A percentile compares a stretch with the other conserved stretches of the same genome.
These are phyloP conservation scores for Nitzschia sp. DNA, from an alignment of 108 stramenopile species.

Conservation along the genomic window DNA sequence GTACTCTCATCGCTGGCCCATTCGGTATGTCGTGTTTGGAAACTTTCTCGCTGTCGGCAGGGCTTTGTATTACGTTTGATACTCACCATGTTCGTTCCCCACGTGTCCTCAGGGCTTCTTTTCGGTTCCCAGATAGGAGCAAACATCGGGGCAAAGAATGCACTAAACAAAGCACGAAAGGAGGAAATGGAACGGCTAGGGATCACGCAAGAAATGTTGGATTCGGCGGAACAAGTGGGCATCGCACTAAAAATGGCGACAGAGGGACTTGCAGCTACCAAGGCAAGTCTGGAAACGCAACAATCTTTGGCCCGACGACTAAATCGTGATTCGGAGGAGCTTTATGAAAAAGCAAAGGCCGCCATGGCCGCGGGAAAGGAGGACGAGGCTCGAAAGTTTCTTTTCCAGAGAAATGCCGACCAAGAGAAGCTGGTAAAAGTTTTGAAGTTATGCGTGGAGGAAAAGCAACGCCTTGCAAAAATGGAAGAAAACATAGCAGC, in stretches of 20 bases:
- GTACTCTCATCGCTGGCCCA: constrained; percentile 73
- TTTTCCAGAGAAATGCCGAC: constrained; percentile 56
- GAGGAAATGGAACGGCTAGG: constrained; percentile 81
- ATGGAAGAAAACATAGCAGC: constrained; percentile 76
- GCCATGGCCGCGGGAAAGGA: constrained; percentile 60
- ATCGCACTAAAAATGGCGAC: constrained; percentile 57
- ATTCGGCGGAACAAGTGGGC: constrained; percentile 69
- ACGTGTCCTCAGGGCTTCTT: constrained; percentile 48
- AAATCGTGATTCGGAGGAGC: constrained; percentile 48
- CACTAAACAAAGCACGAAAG: constrained; percentile 61
- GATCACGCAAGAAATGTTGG: constrained; percentile 75
- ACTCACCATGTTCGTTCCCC: too few species aligned
- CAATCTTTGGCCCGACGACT: constrained; percentile 64
- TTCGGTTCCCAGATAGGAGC: constrained; percentile 83
- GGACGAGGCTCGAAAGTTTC: constrained; percentile 56
- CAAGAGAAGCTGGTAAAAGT: constrained; percentile 72
- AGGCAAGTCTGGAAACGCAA: constrained; percentile 69
- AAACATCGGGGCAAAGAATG: constrained; percentile 53
- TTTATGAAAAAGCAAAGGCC: constrained; percentile 74
- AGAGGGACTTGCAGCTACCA: constrained; percentile 65
- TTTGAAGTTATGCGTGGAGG: constrained; percentile 60
- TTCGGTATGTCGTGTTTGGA: constrained; percentile 47
- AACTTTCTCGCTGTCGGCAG: not conserved
- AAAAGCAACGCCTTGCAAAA: constrained; percentile 51
- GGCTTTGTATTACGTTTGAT: not conserved